Evolutionary conservation across 1,284 basidiomycete genomes (phyloP), one percentile per base, ranked within the genome.

Genomic region (Lentinus polychrous): DNA sequence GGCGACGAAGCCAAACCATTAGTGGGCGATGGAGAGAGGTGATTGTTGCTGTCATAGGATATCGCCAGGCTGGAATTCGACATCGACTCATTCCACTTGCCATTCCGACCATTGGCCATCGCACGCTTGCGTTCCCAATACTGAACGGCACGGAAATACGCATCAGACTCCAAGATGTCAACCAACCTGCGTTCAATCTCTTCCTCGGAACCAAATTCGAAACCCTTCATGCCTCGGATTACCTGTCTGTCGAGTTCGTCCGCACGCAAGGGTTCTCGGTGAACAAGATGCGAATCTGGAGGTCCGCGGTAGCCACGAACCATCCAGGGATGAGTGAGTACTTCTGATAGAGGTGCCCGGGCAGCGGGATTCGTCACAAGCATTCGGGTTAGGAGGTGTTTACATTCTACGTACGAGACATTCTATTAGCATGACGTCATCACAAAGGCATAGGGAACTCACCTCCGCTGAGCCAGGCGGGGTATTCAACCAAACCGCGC

Each of bases 301-400:
- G 91, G 75, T 0, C 83, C 80, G 17, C 78, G 75, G 69, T 86
- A 95, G 1, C 92, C 93, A 53, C 95, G 92, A 46, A 80, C 70
- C 87, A 99, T 96, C 94, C 95, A 99, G 0, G 93, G 86, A 63
- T 97, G 95, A 32, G 71, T 69, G 43, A 97, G 76, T n/a, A 98
- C 89, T 65, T 99, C 95, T 8, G 78, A 59, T 27, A 99, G 76
- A 0, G 88, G 75, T 1, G 95, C 94, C 48, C 95, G 84, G 39
- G 81, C 79, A 0, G 75, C 66, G n/a, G 95, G 94, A 57, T 91
- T 94, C 37, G 91, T 97, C 54, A 98, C 94, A 35, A 99, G 80
- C 94, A 99, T 99, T 20, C 94, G 81, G 2, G 90, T 91, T 6
- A 99, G 75, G 3, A 99, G 71, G 56, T 92, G 83, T 66, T 96